These are phyloP conservation scores for Phytophthora ohioensis DNA, from an alignment of 352 stramenopile genomes.

Conservation along the genomic window DNA sequence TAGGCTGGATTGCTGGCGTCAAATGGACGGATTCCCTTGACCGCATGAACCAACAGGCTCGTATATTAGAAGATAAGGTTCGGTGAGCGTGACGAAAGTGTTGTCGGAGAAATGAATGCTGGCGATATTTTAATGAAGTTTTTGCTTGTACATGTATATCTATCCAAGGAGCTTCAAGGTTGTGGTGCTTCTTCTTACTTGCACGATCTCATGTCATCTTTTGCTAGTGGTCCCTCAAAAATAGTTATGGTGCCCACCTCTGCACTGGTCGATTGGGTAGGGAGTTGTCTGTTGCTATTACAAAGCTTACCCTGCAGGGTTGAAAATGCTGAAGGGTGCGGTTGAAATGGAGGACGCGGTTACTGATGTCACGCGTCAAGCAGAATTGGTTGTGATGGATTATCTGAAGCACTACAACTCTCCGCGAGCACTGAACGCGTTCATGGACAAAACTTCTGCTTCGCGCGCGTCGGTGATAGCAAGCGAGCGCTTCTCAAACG, in stretches of 20 bases:
- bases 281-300: conserved; percentile 7
- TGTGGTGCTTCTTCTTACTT: conserved; percentile 8
- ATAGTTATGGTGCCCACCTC: conserved; percentile 15
- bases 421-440: conserved; percentile 58
- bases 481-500: conserved; percentile 62
- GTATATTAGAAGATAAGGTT: conserved; percentile 30
- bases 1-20: conserved; percentile 20
- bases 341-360: conserved; percentile 24
- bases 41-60: conserved; percentile 23
- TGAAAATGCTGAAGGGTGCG: conserved; percentile 37
- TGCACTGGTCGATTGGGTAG: too few relatives aligned
- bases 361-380: conserved; percentile 62
- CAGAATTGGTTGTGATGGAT: conserved; percentile 77
- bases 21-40: conserved; percentile 24
- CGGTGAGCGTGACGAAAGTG: conserved; percentile 22
- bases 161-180: background rate
- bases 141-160: conserved; percentile 25
- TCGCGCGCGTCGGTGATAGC: conserved; percentile 35
- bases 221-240: conserved; percentile 25
- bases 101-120: conserved; percentile 31
- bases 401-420: conserved; percentile 72
- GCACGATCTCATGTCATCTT: conserved; percentile 12
- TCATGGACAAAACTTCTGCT: conserved; percentile 48
- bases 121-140: conserved; percentile 44
- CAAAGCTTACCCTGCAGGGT: conserved; percentile 1